phyloP scores from a whole-genome alignment of 2,329 filamentous ascomycete species.

The Pseudocercospora fijiensis region DNA sequence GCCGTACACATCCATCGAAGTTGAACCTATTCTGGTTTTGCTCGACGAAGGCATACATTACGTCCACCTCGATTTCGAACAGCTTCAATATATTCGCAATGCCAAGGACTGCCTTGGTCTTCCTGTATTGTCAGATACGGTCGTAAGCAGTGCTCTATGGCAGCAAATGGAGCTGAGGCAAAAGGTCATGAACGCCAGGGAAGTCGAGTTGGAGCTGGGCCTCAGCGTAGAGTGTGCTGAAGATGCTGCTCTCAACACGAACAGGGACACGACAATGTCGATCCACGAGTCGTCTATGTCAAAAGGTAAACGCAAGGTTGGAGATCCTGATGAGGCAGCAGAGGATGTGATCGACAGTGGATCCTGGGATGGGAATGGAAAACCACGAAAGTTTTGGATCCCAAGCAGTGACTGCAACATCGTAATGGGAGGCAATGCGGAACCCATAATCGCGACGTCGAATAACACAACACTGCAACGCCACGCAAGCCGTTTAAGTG shows the following conservation, averaged over 20 bases:
- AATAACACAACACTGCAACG: conserved; percentile 44
- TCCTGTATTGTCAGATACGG: conserved; percentile 55
- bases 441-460: conserved; percentile 52
- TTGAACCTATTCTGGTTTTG: conserved; percentile 56
- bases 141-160: conserved; percentile 58
- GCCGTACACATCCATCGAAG: conserved; percentile 55
- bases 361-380: conserved; percentile 56
- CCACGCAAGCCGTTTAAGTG: conserved; percentile 50
- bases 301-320: conserved; percentile 49
- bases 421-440: conserved; percentile 56
- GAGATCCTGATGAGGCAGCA: neutral
- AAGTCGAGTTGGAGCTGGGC: conserved; percentile 54
- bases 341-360: conserved; percentile 43
- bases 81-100: conserved; percentile 55
- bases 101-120: conserved; percentile 55
- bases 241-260: conserved; percentile 18
- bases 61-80: conserved; percentile 59
- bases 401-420: conserved; percentile 54
- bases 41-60: conserved; percentile 61
- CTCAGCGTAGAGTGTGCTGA: conserved; percentile 48
- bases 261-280: conserved; percentile 33
- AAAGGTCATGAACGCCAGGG: conserved; percentile 53
- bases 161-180: conserved; percentile 58
- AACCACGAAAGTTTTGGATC: conserved; percentile 59
- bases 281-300: conserved; percentile 28